Percentiles rank a stretch among this genome's conserved stretches.
Conservation (phyloP, 2,329 filamentous ascomycete genomes). For the Bisporella sp. region DNA sequence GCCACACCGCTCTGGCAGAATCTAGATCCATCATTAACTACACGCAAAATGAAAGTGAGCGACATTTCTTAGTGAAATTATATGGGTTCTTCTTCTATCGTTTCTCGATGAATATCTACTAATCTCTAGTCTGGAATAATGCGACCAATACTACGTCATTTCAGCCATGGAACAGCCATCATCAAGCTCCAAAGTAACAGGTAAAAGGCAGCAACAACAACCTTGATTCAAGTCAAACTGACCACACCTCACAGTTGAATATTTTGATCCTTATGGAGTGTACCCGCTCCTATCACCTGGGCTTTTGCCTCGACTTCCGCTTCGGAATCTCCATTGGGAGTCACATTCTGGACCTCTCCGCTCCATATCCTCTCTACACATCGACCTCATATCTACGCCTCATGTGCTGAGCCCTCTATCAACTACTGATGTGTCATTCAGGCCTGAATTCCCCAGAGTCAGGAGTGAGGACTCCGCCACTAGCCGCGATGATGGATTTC, state of each 20-base stretch:
- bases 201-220: constrained; percentile 34
- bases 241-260: constrained; percentile 62
- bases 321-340: constrained; percentile 95
- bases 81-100: too few species aligned
- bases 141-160: constrained; percentile 11
- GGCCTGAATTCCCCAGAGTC: constrained; percentile 25
- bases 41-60: too few species aligned
- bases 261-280: constrained; percentile 85
- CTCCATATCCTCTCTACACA: constrained; percentile 87
- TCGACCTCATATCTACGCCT: constrained; percentile 66
- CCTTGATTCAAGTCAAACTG: constrained; percentile 4
- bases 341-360: constrained; percentile 84
- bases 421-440: constrained; percentile 24
- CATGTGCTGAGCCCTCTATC: constrained; percentile 35
- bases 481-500: constrained; percentile 50
- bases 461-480: constrained; percentile 30
- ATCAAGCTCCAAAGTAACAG: constrained; percentile 72
- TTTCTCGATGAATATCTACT: too few species aligned
- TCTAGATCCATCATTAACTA: too few species aligned
- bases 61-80: too few species aligned
- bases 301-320: constrained; percentile 70
- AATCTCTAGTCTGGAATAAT: background rate
- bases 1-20: too few species aligned
- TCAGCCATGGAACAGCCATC: constrained; percentile 57
- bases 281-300: constrained; percentile 77